Evolutionary conservation across 257 asterid genomes (phyloP), one percentile per base, ranked within the genome.

Genomic region (Ilex asprella): DNA sequence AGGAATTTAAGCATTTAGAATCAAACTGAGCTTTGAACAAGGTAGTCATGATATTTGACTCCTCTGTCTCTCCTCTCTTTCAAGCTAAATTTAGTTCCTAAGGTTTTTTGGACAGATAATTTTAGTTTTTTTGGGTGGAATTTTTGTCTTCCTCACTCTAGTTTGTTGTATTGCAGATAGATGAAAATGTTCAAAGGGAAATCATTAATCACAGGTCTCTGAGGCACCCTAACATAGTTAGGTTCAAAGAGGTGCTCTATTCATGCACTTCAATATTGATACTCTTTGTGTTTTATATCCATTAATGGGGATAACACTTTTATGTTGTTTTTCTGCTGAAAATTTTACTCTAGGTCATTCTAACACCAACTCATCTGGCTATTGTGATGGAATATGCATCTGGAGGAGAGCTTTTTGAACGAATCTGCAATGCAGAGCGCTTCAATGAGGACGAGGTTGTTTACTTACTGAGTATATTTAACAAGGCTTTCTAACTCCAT

Each of bases 301-400:
- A 14, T 2, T 10, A 46, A 10, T 46, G 52, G 52, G 15, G 4
- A 46, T 46, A 7, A 10, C 10, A 2, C 13, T 46, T 55, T 16
- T 35, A 7, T 6, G 46, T 49, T 66, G 14, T 56, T 58, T 46
- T 16, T 60, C 30, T 52, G 51, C 44, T 55, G 21, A 13, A 55
- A 31, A n/a, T 52, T 67, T 60, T 31, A 59, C 47, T 56, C 70
- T 64, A 89, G 97, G 94, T 89, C 70, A 84, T 89, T 75, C 68
- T 89, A 39, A 89, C 95, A 16, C 97, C 97, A 43, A 85, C 91
- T 52, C 97, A 89, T 78, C 82, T 89, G 30, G 97, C 97, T 58
- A 89, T 89, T 67, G 94, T 87, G 66, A 89, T 89, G 97, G 95
- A 89, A 73, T 89, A 82, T 80, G 97, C 97, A 69, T 83, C 97